A percentile compares a stretch with the other conserved stretches of the same genome.
Evolutionary conservation across 495 filamentous ascomycete species (phyloP).

Genomic region (Wilcoxina mikolae): DNA sequence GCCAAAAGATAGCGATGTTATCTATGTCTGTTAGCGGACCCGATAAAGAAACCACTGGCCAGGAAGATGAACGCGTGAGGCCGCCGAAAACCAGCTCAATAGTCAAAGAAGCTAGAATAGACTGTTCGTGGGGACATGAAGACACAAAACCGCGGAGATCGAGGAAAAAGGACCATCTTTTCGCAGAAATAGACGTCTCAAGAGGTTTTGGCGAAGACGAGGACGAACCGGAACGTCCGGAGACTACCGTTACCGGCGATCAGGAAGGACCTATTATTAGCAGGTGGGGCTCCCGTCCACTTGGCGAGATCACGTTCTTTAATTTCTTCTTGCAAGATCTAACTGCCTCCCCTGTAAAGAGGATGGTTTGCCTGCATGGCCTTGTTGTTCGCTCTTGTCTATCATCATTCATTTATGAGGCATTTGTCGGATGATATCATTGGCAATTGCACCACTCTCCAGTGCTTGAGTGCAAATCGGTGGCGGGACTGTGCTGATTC

Average conservation of each 20-base stretch:
- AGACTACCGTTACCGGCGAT: conserved; percentile 27
- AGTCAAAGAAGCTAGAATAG: conserved; percentile 6
- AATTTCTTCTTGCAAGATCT: too few species aligned
- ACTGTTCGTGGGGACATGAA: conserved; percentile 11
- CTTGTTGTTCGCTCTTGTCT: background rate
- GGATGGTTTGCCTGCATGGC: too few species aligned
- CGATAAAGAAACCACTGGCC: conserved; percentile 3
- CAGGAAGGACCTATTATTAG: conserved; percentile 39
- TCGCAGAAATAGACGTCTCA: conserved; percentile 43
- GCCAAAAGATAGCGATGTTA: conserved; percentile 64
- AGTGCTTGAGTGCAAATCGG: background rate
- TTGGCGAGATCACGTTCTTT: background rate
- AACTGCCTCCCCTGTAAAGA: too few species aligned
- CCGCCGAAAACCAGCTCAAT: conserved; percentile 4
- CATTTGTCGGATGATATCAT: too few species aligned
- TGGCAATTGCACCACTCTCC: background rate
- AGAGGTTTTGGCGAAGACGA: conserved; percentile 27
- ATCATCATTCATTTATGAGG: too few species aligned
- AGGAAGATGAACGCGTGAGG: background rate
- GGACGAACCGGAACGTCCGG: conserved; percentile 27
- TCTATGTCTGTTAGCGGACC: conserved; percentile 33
- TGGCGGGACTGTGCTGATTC: background rate
- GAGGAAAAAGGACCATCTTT: conserved; percentile 38
- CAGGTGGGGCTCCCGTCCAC: conserved; percentile 36
- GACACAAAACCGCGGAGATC: background rate